A percentile compares a stretch with the other conserved stretches of the same genome.
Evolutionary conservation across 108 stramenopile species (phyloP).

Genomic region (Cyclotella baltica): DNA sequence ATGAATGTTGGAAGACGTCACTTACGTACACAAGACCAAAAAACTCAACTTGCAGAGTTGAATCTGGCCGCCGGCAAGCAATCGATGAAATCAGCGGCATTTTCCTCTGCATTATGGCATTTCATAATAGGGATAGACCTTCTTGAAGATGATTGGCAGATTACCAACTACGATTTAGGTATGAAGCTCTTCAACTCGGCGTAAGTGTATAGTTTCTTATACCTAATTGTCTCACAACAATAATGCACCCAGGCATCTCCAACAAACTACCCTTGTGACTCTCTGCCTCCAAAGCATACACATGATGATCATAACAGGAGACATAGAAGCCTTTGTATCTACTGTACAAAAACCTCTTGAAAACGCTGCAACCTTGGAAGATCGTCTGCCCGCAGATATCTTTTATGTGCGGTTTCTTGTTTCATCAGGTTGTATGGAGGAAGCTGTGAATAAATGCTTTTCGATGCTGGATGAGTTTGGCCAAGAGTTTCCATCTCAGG

Average conservation of each 20-base stretch:
- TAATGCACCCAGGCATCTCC: no score
- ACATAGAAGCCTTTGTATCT: background rate
- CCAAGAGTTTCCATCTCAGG: conserved; percentile 1
- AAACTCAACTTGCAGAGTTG: conserved; percentile 14
- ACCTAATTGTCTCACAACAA: no score
- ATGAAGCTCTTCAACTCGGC: conserved; percentile 16
- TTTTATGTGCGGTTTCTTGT: background rate
- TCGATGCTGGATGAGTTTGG: conserved; percentile 10
- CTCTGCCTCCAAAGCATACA: no score
- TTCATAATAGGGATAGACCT: conserved; percentile 20
- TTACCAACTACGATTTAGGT: conserved; percentile 15
- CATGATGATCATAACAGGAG: conserved; percentile 4
- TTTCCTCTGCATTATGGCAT: conserved; percentile 27
- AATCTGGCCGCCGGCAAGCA: conserved; percentile 35
- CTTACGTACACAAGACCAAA: no score
- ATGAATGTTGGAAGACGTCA: no score
- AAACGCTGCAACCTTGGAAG: conserved; percentile 5
- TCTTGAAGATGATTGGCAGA: conserved; percentile 21
- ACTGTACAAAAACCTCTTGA: background rate
- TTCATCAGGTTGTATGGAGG: background rate
- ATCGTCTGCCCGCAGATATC: background rate
- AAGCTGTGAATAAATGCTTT: background rate
- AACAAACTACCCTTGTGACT: no score
- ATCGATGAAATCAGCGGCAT: conserved; percentile 20
- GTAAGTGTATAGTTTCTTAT: no score